Evolutionary conservation across 106 monocot species (phyloP).

Genomic region (Ottelia alismoides): DNA sequence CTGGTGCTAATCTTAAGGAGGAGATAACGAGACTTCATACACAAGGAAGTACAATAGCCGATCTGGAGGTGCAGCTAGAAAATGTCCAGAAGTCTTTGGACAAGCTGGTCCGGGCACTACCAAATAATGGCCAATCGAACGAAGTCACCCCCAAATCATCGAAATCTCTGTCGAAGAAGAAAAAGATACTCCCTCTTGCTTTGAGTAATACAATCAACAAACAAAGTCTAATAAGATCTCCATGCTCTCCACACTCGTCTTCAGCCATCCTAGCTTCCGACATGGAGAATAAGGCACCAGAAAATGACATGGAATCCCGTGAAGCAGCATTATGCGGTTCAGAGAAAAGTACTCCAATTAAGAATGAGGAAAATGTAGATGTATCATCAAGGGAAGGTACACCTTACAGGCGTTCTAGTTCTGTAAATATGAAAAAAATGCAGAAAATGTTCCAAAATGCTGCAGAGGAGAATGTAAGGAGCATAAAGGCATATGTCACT

Average conservation of each 20-base stretch:
- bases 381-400: conserved; percentile 69
- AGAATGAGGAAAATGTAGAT: conserved; percentile 56
- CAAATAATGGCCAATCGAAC: conserved; percentile 18
- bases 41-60: conserved; percentile 70
- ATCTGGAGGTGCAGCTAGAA: conserved; percentile 74
- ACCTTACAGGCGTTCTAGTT: conserved; percentile 60
- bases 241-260: conserved; percentile 81
- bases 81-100: conserved; percentile 94
- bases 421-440: conserved; percentile 97
- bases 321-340: conserved; percentile 19
- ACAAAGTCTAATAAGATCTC: conserved; percentile 44
- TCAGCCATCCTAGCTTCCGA: conserved; percentile 32
- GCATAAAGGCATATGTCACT: conserved; percentile 83
- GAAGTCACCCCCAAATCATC: conserved; percentile 31
- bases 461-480: conserved; percentile 84
- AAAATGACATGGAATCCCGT: conserved; percentile 7
- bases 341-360: conserved; percentile 49
- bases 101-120: conserved; percentile 75
- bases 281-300: conserved; percentile 65
- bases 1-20: conserved; percentile 68
- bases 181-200: conserved; percentile 53
- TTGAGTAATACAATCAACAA: conserved; percentile 34
- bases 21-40: conserved; percentile 81
- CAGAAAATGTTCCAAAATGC: conserved; percentile 97
- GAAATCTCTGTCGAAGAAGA: conserved; percentile 48